A percentile compares a stretch with the other conserved stretches of the same genome.
phyloP scores from a whole-genome alignment of 495 filamentous ascomycete genomes.

The Jackrogersella multiformis region DNA sequence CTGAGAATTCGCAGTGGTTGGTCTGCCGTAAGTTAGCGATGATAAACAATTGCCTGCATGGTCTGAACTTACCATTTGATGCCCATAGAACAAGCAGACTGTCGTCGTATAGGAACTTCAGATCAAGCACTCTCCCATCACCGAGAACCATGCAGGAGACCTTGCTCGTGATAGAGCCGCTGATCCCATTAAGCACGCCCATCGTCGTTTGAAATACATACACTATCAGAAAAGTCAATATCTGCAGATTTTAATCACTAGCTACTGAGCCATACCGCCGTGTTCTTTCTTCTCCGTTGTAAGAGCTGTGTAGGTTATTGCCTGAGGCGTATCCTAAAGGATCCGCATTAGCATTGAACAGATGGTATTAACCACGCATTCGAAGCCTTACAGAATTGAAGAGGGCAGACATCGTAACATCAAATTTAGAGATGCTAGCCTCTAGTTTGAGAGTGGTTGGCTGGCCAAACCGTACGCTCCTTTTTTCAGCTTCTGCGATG shows the following conservation, averaged over 20 bases:
- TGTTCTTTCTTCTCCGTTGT: slow-evolving; percentile 34
- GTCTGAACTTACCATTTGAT: slow-evolving; percentile 43
- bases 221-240: slow-evolving; percentile 46
- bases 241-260: neutral
- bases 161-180: slow-evolving; percentile 40
- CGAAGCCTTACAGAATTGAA: slow-evolving; percentile 43
- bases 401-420: slow-evolving; percentile 47
- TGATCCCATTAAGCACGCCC: slow-evolving; percentile 55
- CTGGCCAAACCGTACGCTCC: slow-evolving; percentile 63
- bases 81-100: slow-evolving; percentile 57
- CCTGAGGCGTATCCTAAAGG: slow-evolving; percentile 43
- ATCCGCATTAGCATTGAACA: slow-evolving; percentile 25
- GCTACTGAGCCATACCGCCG: slow-evolving; percentile 20
- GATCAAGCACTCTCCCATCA: slow-evolving; percentile 55
- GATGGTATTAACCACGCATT: neutral
- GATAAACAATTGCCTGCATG: neutral
- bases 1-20: slow-evolving; percentile 38
- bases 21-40: slow-evolving; percentile 26
- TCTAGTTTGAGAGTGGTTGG: slow-evolving; percentile 50
- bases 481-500: slow-evolving; percentile 64
- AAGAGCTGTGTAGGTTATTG: slow-evolving; percentile 50
- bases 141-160: slow-evolving; percentile 52
- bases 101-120: slow-evolving; percentile 59
- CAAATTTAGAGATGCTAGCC: slow-evolving; percentile 50
- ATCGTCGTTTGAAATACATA: slow-evolving; percentile 55